Conservation (phyloP, 2,329 filamentous ascomycete genomes). For the Sclerotiophoma versabilis region DNA sequence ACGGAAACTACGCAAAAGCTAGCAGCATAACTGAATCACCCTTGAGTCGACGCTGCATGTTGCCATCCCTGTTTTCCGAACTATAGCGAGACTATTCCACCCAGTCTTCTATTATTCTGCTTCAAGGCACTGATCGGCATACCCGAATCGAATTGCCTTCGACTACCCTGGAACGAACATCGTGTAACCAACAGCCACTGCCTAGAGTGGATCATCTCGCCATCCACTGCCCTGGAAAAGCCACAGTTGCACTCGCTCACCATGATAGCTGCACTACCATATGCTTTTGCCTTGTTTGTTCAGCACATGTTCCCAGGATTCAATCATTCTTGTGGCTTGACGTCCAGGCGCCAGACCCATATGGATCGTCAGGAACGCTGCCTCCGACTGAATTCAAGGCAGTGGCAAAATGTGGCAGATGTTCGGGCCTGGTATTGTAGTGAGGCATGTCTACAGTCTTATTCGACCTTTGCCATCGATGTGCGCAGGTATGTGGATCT, state of each 20-base stretch:
- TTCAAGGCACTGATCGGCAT: slow-evolving; percentile 8
- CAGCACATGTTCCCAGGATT: neutral
- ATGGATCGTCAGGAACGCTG: slow-evolving; percentile 16
- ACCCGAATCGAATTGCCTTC: slow-evolving; percentile 4
- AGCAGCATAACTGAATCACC: neutral
- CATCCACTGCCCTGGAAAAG: neutral
- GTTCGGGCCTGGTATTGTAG: neutral
- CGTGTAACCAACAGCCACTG: neutral
- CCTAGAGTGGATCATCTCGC: neutral
- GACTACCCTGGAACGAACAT: neutral
- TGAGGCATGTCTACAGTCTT: neutral
- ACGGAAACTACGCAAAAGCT: neutral
- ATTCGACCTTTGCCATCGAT: neutral
- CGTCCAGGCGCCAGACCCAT: neutral
- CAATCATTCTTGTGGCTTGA: neutral
- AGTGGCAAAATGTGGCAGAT: slow-evolving; percentile 11
- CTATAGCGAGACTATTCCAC: neutral
- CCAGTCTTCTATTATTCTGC: neutral
- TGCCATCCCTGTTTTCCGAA: neutral
- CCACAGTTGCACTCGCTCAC: neutral
- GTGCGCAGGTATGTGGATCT: neutral
- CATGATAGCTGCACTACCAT: neutral
- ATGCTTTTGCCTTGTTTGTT: neutral
- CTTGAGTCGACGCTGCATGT: neutral
- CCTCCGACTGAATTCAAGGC: slow-evolving; percentile 1